Evolutionary conservation across 495 filamentous ascomycete species (phyloP), one percentile per base, ranked within the genome.

Genomic region (Trichocladium uniseriatum): DNA sequence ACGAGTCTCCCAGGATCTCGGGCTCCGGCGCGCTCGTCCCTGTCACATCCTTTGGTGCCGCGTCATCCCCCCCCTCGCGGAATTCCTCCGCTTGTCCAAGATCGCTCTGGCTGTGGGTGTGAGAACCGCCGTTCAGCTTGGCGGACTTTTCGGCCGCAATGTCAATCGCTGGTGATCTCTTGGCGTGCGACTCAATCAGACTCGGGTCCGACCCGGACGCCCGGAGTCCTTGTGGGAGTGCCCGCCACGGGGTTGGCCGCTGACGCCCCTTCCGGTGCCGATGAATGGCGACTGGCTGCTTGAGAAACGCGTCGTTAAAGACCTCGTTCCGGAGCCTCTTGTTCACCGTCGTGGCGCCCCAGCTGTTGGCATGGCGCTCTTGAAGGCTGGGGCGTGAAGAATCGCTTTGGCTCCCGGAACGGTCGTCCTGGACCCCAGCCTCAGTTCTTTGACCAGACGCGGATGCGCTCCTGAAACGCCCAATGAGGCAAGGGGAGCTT

Each of bases 291-390:
- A 95, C 83, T 2, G 84, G 79, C 44, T 89, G 83, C 27, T 88
- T 87, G 35, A 86, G 75, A 65, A 98, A 98, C 0, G 94, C 92
- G 61, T 97, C 92, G 47, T 89, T 82, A 45, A 98, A 81, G 16
- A 98, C 91, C 61, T 95, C 86, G 57, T 95, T 89, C 39, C 89
- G 81, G 16, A 98, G 69, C 51, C 81, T 81, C 48, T 81, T 83
- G 60, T 98, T 98, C 18, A 97, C 86, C 16, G 81, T 91, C 2
- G 92, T 98, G n/a, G 89, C 87, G 11, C 92, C 92, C 94, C 89
- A 96, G 63, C 86, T 91, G 48, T 80, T 77, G n/a, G 74, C 71
- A 54, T 73, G 72, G 14, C 71, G 70, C 10, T 74, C 69, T n/a
- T 68, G 66, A 32, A 76, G 48, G 15, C 51, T 61, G 10, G 74